phyloP scores from a whole-genome alignment of 257 asterid genomes.

The Lycium barbarum region DNA sequence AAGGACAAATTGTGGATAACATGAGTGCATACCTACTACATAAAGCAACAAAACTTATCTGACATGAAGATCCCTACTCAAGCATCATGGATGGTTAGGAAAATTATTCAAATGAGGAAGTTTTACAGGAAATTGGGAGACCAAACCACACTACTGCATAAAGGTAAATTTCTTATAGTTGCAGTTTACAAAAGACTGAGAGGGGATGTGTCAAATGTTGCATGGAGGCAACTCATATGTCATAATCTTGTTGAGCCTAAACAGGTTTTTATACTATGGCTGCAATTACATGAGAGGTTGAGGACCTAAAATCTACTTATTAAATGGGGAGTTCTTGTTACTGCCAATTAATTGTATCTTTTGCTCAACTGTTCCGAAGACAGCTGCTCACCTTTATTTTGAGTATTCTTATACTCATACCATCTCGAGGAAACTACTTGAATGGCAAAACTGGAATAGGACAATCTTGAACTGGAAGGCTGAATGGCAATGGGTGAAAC shows the following conservation, averaged over 20 bases:
- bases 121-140: not conserved
- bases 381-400: too few relatives aligned
- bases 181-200: not conserved
- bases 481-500: too few relatives aligned
- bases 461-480: too few relatives aligned
- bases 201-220: not conserved
- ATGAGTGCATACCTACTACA: too few relatives aligned
- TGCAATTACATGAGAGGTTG: not conserved
- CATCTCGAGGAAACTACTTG: too few relatives aligned
- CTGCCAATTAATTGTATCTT: too few relatives aligned
- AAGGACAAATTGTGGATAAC: too few relatives aligned
- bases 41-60: too few relatives aligned
- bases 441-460: too few relatives aligned
- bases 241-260: not conserved
- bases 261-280: not conserved
- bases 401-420: too few relatives aligned
- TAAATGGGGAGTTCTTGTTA: not conserved
- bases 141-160: not conserved
- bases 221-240: not conserved
- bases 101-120: not conserved
- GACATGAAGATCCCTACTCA: not conserved
- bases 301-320: not conserved
- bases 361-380: too few relatives aligned
- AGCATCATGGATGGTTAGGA: not conserved
- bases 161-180: not conserved